Base-by-base conservation (phyloP, 1,139 yeast species). In the Taphrina flavorubra region DNA sequence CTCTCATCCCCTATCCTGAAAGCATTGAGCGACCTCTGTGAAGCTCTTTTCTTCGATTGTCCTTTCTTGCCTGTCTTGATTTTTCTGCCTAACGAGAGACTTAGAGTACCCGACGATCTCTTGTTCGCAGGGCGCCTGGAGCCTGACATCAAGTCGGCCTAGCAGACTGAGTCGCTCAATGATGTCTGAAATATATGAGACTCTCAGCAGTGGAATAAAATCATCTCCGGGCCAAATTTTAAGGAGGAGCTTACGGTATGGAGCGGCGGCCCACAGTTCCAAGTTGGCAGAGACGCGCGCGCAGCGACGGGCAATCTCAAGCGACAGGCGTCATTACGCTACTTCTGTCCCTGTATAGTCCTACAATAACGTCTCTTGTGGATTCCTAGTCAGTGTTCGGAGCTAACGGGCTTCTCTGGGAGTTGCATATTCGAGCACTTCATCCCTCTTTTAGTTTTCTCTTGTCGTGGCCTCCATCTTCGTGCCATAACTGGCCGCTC, bases 11-110 rank as follows among this genome's bases (percentile, higher is more conserved):
- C 53, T 2, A 58, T n/a, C 14, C 37, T 55, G 57, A 65, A 68
- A 37, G 59, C 69, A 37, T 53, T 69, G 51, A 42, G 62, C n/a
- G 64, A 60, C 31, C 60, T 51, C 5, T 60, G 53, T 40, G 39
- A 16, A 14, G 65, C 39, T 36, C 34, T 25, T 16, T 60, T 36
- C 16, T 60, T 51, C 37, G 65, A 47, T 3, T 60, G 55, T 10
- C 34, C 55, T 49, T 49, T 49, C n/a, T 44, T 44, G 47, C 47
- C 47, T n/a, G 18, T 14, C 18, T n/a, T 14, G 8, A 3, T 44
- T n/a, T 44, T n/a, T 10, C 47, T 8, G 1, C 18, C 47, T 2
- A 5, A 13, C 18, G 6, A 5, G n/a, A 44, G 18, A 10, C 47
- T 44, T 2, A 44, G 4, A 13, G 47, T 14, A 18, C 47, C 47